These are phyloP conservation scores for Pseudogymnoascus sp. DNA, from an alignment of 2,329 filamentous ascomycete genomes.

Conservation along the genomic window DNA sequence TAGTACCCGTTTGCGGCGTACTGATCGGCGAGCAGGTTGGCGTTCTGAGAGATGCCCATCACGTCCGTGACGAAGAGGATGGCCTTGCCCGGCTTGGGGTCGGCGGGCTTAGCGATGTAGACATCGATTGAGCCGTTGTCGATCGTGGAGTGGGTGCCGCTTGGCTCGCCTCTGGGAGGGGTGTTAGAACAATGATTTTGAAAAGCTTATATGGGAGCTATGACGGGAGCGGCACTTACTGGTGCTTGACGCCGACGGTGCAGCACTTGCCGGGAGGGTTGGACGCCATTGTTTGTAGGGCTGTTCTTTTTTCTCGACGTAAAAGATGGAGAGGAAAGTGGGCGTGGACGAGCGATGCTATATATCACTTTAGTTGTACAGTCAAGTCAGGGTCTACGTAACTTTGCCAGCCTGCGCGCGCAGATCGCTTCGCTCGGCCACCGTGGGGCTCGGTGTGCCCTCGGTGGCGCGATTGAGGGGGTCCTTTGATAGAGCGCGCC, in stretches of 20 bases:
- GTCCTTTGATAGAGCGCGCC: background rate
- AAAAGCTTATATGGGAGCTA: slow-evolving; percentile 6
- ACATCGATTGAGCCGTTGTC: slow-evolving; percentile 23
- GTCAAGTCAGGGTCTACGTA: background rate
- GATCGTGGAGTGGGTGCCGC: slow-evolving; percentile 24
- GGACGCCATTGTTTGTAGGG: slow-evolving; percentile 25
- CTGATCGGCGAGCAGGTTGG: slow-evolving; percentile 64
- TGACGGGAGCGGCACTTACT: slow-evolving; percentile 19
- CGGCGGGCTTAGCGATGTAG: slow-evolving; percentile 26
- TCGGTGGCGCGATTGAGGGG: background rate
- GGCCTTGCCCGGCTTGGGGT: slow-evolving; percentile 30
- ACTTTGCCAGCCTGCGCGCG: background rate
- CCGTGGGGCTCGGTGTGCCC: background rate
- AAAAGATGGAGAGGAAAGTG: background rate
- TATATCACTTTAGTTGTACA: background rate
- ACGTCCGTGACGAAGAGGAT: slow-evolving; percentile 29
- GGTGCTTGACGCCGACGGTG: slow-evolving; percentile 28
- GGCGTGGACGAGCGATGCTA: background rate
- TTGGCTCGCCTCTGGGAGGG: slow-evolving; percentile 23
- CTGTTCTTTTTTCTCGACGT: background rate
- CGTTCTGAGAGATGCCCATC: slow-evolving; percentile 44
- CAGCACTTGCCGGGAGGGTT: slow-evolving; percentile 28
- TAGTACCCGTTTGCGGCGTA: slow-evolving; percentile 55
- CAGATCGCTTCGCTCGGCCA: background rate
- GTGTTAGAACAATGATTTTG: background rate